A percentile compares a stretch with the other conserved stretches of the same genome.
Evolutionary conservation across 2,329 filamentous ascomycete genomes (phyloP).

Genomic region (Phaeosphaeriaceae sp.): DNA sequence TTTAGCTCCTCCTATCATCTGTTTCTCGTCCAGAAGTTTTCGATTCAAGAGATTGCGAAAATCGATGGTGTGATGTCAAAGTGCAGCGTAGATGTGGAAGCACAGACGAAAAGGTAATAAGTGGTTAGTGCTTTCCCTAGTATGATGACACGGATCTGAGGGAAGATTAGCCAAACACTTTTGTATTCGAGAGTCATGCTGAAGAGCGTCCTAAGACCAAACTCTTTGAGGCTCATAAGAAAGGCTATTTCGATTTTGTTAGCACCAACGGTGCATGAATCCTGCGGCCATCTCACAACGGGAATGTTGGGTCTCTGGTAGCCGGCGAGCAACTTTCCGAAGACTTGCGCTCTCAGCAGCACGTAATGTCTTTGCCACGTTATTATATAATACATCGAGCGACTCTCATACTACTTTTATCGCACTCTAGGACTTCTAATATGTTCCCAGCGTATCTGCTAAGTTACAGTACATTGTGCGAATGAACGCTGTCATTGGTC

Average conservation of each 20-base stretch:
- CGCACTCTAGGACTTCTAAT: too few relatives aligned
- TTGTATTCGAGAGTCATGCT: not conserved
- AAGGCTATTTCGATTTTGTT: not conserved
- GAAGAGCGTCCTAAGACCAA: not conserved
- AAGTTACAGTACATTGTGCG: not conserved
- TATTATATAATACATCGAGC: too few relatives aligned
- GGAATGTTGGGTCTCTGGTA: too few relatives aligned
- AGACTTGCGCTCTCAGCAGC: too few relatives aligned
- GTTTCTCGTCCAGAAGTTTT: not conserved
- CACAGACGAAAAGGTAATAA: constrained; percentile 9
- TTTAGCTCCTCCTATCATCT: not conserved
- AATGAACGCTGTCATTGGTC: not conserved
- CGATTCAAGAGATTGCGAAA: not conserved
- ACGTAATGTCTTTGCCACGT: too few relatives aligned
- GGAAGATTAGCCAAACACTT: not conserved
- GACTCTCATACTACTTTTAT: too few relatives aligned
- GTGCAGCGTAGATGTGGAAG: constrained; percentile 12
- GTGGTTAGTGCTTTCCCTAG: not conserved
- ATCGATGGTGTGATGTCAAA: constrained; percentile 27
- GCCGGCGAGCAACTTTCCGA: too few relatives aligned
- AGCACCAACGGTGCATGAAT: not conserved
- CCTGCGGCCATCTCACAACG: too few relatives aligned
- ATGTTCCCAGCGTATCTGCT: not conserved
- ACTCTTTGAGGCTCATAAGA: not conserved
- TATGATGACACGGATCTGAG: not conserved